Evolutionary conservation across 345 rosid genomes (phyloP).

Genomic region (Eucalyptus cloeziana): DNA sequence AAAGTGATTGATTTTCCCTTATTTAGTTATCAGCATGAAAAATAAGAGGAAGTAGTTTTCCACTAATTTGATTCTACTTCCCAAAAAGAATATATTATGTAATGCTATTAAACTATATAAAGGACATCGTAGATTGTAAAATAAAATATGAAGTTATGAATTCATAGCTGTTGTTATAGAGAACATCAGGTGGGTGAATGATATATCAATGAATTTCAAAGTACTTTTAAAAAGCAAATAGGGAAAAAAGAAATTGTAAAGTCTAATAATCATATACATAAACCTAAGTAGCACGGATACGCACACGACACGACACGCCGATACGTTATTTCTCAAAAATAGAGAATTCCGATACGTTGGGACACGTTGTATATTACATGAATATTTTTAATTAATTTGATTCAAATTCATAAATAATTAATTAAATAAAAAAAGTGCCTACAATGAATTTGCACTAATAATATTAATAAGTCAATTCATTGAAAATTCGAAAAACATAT

Average conservation of each 20-base stretch:
- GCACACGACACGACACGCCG: too few species aligned
- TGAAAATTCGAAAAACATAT: too few species aligned
- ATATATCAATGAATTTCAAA: not conserved
- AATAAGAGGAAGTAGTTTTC: not conserved
- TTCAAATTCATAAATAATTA: too few species aligned
- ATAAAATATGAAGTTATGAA: not conserved
- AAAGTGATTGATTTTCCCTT: not conserved
- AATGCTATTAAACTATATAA: not conserved
- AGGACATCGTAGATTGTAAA: not conserved
- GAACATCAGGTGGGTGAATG: not conserved
- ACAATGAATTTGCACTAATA: too few species aligned
- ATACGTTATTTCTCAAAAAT: too few species aligned
- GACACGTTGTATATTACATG: too few species aligned
- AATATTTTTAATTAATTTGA: too few species aligned
- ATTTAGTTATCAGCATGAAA: not conserved
- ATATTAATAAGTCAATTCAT: too few species aligned
- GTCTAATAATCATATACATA: not conserved
- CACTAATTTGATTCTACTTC: not conserved
- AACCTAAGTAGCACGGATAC: too few species aligned
- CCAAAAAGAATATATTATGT: not conserved
- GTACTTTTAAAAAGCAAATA: not conserved
- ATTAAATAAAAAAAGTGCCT: too few species aligned
- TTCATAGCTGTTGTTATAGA: not conserved
- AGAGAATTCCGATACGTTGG: too few species aligned
- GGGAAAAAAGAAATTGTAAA: not conserved